Conservation (phyloP, 371 early-diverging fungal species). For the Amoeboaphelidium occidentale region DNA sequence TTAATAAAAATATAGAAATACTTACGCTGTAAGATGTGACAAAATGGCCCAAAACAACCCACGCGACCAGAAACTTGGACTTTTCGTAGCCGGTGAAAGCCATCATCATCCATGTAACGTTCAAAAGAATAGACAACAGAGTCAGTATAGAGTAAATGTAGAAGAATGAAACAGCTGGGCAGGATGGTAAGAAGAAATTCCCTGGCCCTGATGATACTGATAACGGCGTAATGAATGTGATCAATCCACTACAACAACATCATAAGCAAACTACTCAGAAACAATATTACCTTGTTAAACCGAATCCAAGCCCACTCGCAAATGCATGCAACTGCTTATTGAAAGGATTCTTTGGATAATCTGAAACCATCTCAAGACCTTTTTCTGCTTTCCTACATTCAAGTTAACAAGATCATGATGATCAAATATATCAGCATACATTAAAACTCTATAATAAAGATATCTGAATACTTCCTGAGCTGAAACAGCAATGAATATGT, state of each 20-base stretch:
- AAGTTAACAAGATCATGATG: too few relatives aligned
- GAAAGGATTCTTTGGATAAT: conserved; percentile 26
- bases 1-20: too few relatives aligned
- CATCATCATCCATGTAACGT: neutral
- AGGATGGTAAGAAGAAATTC: neutral
- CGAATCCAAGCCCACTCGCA: too few relatives aligned
- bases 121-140: neutral
- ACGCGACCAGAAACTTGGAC: neutral
- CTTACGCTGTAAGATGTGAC: neutral
- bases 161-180: neutral
- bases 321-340: too few relatives aligned
- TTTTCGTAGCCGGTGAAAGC: neutral
- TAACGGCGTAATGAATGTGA: neutral
- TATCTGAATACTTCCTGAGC: conserved; percentile 40
- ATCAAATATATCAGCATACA: too few relatives aligned
- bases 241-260: neutral
- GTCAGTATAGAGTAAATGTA: neutral
- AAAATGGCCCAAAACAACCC: neutral
- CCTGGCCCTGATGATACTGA: neutral
- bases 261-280: neutral
- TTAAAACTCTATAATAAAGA: conserved; percentile 23
- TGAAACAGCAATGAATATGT: conserved; percentile 27
- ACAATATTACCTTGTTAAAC: neutral
- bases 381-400: conserved; percentile 22
- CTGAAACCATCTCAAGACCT: conserved; percentile 26